Conservation (phyloP, 805 yeast species). For the Zygoascus tannicola region DNA sequence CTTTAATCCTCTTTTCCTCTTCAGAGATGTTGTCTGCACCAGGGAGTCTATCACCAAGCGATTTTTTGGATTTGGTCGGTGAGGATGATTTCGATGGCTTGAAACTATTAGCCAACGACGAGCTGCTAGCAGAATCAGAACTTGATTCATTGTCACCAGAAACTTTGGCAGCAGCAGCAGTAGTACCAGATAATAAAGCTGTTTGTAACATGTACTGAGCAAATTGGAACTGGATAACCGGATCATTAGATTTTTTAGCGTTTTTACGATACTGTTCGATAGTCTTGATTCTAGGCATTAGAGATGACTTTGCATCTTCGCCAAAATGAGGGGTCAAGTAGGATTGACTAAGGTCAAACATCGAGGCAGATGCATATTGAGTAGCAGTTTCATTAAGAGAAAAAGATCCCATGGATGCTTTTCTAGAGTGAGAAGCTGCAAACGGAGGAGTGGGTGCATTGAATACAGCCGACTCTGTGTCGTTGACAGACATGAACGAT, state of each 20-base stretch:
- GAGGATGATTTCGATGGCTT: background rate
- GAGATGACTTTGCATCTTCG: constrained; percentile 18
- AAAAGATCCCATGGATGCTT: constrained; percentile 12
- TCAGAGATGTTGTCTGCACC: constrained; percentile 3
- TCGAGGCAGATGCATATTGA: constrained; percentile 18
- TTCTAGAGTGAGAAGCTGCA: constrained; percentile 3
- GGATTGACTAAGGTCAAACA: constrained; percentile 22
- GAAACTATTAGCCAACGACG: background rate
- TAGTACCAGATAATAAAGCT: constrained; percentile 40
- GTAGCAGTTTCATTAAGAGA: constrained; percentile 12
- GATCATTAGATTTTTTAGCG: constrained; percentile 78
- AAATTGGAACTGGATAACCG: constrained; percentile 76
- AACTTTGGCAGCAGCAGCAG: background rate
- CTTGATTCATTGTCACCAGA: background rate
- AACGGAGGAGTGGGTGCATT: background rate
- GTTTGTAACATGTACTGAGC: constrained; percentile 87
- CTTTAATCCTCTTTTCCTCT: constrained; percentile 32
- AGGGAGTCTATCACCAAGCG: background rate
- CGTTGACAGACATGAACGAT: background rate
- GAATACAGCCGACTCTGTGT: background rate
- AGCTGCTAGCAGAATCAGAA: constrained; percentile 5
- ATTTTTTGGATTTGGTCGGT: background rate
- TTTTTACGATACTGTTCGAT: constrained; percentile 79
- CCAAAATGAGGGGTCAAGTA: constrained; percentile 20
- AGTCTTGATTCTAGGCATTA: constrained; percentile 72